Conservation (phyloP, 2,329 filamentous ascomycete genomes). For the Colletotrichum euphorbiae region DNA sequence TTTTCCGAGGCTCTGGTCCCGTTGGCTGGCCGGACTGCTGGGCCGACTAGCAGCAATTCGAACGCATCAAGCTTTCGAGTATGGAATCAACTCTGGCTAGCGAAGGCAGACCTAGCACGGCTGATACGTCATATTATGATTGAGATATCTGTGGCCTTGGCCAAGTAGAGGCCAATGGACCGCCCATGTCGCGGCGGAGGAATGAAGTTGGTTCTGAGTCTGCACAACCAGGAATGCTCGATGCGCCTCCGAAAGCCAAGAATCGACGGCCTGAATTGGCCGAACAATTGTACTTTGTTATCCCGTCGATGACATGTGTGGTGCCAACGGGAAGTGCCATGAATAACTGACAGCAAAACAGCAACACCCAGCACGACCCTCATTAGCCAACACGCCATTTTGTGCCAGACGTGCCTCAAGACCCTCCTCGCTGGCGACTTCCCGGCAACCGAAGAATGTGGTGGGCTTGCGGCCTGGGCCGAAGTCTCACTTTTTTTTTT, state of each 20-base stretch:
- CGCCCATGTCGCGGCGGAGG: slow-evolving; percentile 17
- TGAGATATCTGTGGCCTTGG: slow-evolving; percentile 19
- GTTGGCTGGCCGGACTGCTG: slow-evolving; percentile 33
- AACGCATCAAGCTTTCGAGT: slow-evolving; percentile 2
- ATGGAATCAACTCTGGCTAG: not conserved
- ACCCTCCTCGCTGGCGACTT: slow-evolving; percentile 31
- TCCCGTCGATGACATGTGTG: slow-evolving; percentile 9
- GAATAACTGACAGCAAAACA: slow-evolving; percentile 4
- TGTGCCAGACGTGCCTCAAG: slow-evolving; percentile 35
- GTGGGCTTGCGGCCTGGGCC: slow-evolving; percentile 24
- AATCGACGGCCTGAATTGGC: not conserved
- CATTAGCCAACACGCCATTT: slow-evolving; percentile 30
- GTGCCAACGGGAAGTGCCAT: slow-evolving; percentile 8
- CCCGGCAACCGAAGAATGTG: slow-evolving; percentile 38
- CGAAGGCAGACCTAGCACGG: slow-evolving; percentile 8
- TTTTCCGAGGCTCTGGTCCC: slow-evolving; percentile 14
- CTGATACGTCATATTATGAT: slow-evolving; percentile 27
- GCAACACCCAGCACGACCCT: slow-evolving; percentile 10
- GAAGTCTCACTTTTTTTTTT: slow-evolving; percentile 29
- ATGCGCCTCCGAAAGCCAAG: slow-evolving; percentile 7
- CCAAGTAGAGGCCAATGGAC: not conserved
- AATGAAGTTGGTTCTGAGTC: slow-evolving; percentile 28
- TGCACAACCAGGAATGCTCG: slow-evolving; percentile 17
- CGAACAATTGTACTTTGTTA: slow-evolving; percentile 21
- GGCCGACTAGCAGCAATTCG: slow-evolving; percentile 8